Percentiles rank a stretch among this genome's conserved stretches.
Evolutionary conservation across 768 basidiomycete genomes (phyloP).

Genomic region (Tremella yokohamensis): DNA sequence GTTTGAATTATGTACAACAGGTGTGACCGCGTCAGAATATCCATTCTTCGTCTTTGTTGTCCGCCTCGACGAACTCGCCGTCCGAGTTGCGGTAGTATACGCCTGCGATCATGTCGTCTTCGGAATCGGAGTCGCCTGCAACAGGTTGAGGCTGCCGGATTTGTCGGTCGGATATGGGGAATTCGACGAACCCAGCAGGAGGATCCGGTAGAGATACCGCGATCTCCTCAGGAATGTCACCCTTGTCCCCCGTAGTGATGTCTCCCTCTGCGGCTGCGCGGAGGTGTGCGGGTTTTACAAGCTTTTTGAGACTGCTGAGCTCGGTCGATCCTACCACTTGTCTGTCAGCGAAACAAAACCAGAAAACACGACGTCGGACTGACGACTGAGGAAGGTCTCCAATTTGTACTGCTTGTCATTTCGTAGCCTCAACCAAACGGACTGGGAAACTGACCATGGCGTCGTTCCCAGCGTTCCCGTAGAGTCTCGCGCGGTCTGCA

Average conservation of each 20-base stretch:
- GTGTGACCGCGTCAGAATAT: not conserved
- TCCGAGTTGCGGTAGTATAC: conserved; percentile 31
- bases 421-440: too few relatives aligned
- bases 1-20: not conserved
- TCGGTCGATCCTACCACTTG: conserved; percentile 25
- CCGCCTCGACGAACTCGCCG: conserved; percentile 25
- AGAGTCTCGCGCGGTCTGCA: conserved; percentile 14
- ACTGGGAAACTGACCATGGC: conserved; percentile 32
- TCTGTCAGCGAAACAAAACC: conserved; percentile 8
- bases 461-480: conserved; percentile 45
- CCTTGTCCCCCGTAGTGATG: not conserved
- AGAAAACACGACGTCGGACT: too few relatives aligned
- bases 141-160: not conserved
- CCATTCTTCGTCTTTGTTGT: too few relatives aligned
- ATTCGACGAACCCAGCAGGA: too few relatives aligned
- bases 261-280: not conserved
- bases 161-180: too few relatives aligned
- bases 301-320: conserved; percentile 17
- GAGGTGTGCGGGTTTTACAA: conserved; percentile 7
- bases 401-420: conserved; percentile 26
- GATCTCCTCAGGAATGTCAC: too few relatives aligned
- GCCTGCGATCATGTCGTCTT: conserved; percentile 33
- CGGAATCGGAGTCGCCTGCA: conserved; percentile 23
- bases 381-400: conserved; percentile 27
- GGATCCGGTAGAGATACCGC: too few relatives aligned